Percentiles rank a stretch among this genome's conserved stretches.
phyloP scores from a whole-genome alignment of 2,329 filamentous ascomycete genomes.

The Neonectria ditissima region DNA sequence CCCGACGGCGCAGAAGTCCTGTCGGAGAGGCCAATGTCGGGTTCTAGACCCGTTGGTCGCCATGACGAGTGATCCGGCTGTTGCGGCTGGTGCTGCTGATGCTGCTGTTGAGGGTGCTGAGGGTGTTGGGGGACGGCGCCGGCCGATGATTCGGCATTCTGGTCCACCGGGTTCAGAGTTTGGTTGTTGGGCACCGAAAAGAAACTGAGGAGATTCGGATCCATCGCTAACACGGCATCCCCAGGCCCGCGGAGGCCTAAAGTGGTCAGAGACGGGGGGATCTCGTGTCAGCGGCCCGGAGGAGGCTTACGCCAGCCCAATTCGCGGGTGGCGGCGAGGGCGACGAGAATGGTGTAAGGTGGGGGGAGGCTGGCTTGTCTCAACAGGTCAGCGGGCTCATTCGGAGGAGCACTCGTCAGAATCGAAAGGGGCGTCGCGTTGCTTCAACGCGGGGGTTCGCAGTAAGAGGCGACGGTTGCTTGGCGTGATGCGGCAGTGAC shows the following conservation, averaged over 20 bases:
- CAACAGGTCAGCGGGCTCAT: slow-evolving; percentile 25
- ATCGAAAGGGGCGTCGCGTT: slow-evolving; percentile 37
- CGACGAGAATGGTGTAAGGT: slow-evolving; percentile 1
- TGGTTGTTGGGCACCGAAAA: slow-evolving; percentile 47
- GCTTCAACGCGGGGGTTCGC: slow-evolving; percentile 37
- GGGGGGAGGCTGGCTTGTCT: slow-evolving; percentile 21
- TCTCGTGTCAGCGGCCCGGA: slow-evolving; percentile 39
- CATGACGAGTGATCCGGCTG: slow-evolving; percentile 40
- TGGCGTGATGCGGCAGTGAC: slow-evolving; percentile 21
- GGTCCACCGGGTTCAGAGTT: slow-evolving; percentile 45
- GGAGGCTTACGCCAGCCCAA: slow-evolving; percentile 34
- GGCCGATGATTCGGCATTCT: slow-evolving; percentile 41
- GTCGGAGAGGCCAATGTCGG: slow-evolving; percentile 35
- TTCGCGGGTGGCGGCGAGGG: slow-evolving; percentile 28
- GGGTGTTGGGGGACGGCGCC: slow-evolving; percentile 18
- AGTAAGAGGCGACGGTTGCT: slow-evolving; percentile 29
- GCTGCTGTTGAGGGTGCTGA: slow-evolving; percentile 8
- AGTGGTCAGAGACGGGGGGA: slow-evolving; percentile 34
- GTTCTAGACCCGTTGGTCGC: slow-evolving; percentile 34
- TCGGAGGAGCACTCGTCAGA: slow-evolving; percentile 20
- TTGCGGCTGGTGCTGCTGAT: slow-evolving; percentile 31
- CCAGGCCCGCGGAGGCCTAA: slow-evolving; percentile 41
- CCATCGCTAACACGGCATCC: slow-evolving; percentile 49
- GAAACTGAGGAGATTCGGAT: slow-evolving; percentile 47
- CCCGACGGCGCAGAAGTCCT: slow-evolving; percentile 44